Evolutionary conservation across 2,329 filamentous ascomycete species (phyloP), one percentile per base, ranked within the genome.

Genomic region (Microsporum audouinii): DNA sequence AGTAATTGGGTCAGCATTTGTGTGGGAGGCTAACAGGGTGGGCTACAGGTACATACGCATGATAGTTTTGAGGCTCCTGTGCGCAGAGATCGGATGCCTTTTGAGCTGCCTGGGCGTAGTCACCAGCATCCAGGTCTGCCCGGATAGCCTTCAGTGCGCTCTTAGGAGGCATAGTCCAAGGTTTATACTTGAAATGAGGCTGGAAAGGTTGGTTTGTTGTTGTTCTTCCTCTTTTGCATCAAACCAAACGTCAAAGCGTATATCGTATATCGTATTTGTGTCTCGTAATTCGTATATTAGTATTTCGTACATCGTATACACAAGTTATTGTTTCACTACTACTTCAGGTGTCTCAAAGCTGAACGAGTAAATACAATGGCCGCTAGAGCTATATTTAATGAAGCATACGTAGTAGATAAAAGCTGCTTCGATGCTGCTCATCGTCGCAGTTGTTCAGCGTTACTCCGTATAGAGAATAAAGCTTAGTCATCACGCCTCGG

Each of bases 121-220:
- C 87, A 68, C 88, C 83, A 63, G 85, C 82, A 70, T 89, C 88
- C 66, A 96, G 81, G 55, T 87, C 86, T 65, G 88, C 82, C 70
- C 87, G 88, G 65, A 94, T 88, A 66, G 86, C 84, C 77, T 95
- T 96, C 68, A 96, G 79, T 62, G 86, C 84, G 59, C 86, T 82
- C 77, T 95, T 96, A 71, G 66, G 69, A 63, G 74, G 29, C 51
- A 73, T 74, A 75, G 76, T 61, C 65, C 73, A 64, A 12, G 29
- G 43, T 23, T 17, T 23, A 3, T 5, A 7, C 29, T 27, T 34
- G 33, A 14, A 5, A 27, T 10, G 57, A 34, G 17, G 27, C 27
- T 17, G 23, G 5, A 7, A 17, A 23, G 29, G 43, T 38, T 49
- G 43, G 23, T 38, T 58, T n/a, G 34, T 55, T 34, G 49, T 5